phyloP scores from a whole-genome alignment of 1,284 basidiomycete genomes.

The Boletus semigastroideus region DNA sequence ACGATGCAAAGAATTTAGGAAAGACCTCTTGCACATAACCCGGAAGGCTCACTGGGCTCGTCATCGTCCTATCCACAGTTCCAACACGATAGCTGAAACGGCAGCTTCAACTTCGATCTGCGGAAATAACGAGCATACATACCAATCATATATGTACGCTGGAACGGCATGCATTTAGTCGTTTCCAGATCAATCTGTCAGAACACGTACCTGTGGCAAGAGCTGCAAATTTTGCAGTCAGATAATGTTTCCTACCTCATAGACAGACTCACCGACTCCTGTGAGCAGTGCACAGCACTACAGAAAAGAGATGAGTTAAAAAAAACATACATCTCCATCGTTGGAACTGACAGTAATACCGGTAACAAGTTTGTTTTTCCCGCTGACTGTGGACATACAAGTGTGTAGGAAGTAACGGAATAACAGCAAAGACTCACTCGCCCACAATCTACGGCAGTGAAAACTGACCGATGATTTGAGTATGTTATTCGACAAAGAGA shows the following conservation, averaged over 20 bases:
- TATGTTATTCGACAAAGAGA: too few relatives aligned
- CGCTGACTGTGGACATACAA: conserved; percentile 9
- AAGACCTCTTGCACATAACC: too few relatives aligned
- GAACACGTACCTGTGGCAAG: conserved; percentile 7
- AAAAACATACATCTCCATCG: background rate
- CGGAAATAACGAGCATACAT: background rate
- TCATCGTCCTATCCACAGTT: conserved; percentile 2
- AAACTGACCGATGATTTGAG: conserved; percentile 11
- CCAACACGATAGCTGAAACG: background rate
- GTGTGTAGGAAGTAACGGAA: background rate
- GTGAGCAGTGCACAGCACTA: background rate
- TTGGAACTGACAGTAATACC: conserved; percentile 10
- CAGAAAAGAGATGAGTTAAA: background rate
- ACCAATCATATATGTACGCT: conserved; percentile 10
- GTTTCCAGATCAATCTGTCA: background rate
- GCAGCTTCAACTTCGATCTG: background rate
- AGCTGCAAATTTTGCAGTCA: background rate
- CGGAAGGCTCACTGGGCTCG: conserved; percentile 2
- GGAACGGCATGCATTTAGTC: background rate
- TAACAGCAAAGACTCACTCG: conserved; percentile 6
- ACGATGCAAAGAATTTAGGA: background rate
- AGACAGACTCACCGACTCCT: background rate
- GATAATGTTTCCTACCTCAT: background rate
- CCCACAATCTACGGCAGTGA: conserved; percentile 19
- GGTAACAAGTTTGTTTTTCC: conserved; percentile 10